phyloP scores from a whole-genome alignment of 176 grass and related monocot genomes.

The Neostapfia colusana region DNA sequence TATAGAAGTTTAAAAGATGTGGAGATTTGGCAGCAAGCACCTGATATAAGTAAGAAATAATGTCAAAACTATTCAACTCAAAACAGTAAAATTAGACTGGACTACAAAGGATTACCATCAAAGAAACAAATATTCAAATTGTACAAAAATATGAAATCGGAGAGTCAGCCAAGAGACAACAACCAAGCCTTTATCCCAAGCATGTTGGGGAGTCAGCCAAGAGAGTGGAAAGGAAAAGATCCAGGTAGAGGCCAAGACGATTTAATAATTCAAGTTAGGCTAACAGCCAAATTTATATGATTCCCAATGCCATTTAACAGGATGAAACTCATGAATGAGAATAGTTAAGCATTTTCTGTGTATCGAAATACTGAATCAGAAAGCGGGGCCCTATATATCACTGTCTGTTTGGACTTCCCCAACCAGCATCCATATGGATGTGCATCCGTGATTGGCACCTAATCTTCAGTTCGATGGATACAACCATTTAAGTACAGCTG shows the following conservation, averaged over 20 bases:
- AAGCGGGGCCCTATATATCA: not conserved
- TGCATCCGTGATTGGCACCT: too few relatives aligned
- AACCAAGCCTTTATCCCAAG: too few relatives aligned
- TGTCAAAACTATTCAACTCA: conserved; percentile 21
- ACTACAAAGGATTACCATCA: not conserved
- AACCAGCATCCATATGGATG: not conserved
- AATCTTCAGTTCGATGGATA: not conserved
- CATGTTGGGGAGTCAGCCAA: too few relatives aligned
- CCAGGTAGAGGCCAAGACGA: not conserved
- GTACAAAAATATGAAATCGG: not conserved
- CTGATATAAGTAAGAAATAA: conserved; percentile 44
- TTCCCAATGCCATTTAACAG: not conserved
- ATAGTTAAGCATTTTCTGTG: not conserved
- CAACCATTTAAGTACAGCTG: not conserved
- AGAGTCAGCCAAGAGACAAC: not conserved
- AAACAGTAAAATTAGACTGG: conserved; percentile 17
- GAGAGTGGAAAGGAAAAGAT: not conserved
- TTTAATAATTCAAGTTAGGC: conserved; percentile 19
- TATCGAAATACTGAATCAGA: not conserved
- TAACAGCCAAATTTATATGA: conserved; percentile 8
- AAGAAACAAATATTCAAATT: conserved; percentile 19
- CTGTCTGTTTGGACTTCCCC: not conserved
- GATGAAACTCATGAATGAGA: conserved; percentile 13
- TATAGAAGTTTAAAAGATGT: conserved; percentile 80
- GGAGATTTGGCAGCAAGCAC: conserved; percentile 81